Evolutionary conservation across 1,139 yeast species (phyloP), one percentile per base, ranked within the genome.

Genomic region (Candida pseudoviswanathii): DNA sequence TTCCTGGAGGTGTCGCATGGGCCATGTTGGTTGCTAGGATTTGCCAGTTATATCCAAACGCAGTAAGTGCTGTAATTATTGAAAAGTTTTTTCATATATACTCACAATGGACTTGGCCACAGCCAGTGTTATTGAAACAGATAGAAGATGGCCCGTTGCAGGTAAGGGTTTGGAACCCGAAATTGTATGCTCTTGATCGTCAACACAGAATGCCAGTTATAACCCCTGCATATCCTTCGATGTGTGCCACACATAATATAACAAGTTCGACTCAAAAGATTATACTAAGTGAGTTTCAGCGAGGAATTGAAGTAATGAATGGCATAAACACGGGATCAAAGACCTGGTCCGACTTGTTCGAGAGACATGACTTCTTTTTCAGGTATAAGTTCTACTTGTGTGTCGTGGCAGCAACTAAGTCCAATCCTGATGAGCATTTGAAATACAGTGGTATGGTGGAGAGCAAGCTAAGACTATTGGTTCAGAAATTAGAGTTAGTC

Each of bases 1-100:
- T 94, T 68, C 99, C 99, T 0, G 99, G 99, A 59, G 99, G 99
- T 67, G 99, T 94, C 33, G 99, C 99, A 0, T 94, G 99, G 99
- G 99, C 99, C 1, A 94, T 94, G 98, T 69, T 94, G 43, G 97
- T 91, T 5, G 99, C 99, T 0, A 80, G 99, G 60, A 91, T 94
- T 32, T 94, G 99, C 66, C 99, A 94, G 64, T 70, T 94, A 41
- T 95, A 92, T 63, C 99, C 99, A 2, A 92, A 92, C 67, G 96
- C 98, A 0, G 96, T 91, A 7, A 86, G 97, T 55, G 92, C 98
- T 0, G 91, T 89, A 1, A 86, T 94, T 49, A 86, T 94, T 10
- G 85, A 88, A 52, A 89, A 91, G 63, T 94, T 94, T 64, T 95
- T 94, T 70, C 81, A 85, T 55, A 91, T 95, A 52, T 81, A 89